Conservation (phyloP, 352 stramenopile genomes). For the Globisporangium paroecandrum region DNA sequence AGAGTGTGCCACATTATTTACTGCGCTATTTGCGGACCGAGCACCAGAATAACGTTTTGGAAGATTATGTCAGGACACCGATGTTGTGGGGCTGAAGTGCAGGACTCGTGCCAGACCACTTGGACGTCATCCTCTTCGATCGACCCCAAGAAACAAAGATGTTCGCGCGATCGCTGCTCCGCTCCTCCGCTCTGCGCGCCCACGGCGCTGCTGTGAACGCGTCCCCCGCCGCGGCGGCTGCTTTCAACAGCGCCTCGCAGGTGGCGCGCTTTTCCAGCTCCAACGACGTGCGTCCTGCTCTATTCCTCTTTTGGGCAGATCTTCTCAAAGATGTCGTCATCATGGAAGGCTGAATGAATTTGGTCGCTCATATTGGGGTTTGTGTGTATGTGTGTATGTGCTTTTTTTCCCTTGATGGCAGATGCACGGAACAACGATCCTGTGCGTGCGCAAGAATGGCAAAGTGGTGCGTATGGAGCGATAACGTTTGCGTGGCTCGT, state of each 20-base stretch:
- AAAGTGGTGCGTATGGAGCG: conserved; percentile 87
- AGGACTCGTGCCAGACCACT: conserved; percentile 8
- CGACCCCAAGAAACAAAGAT: conserved; percentile 21
- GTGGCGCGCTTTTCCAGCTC: conserved; percentile 49
- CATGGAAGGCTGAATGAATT: background rate
- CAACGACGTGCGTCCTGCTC: conserved; percentile 33
- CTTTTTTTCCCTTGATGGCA: conserved; percentile 19
- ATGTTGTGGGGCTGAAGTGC: background rate
- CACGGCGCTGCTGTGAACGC: conserved; percentile 18
- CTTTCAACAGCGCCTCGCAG: conserved; percentile 20
- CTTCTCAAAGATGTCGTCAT: conserved; percentile 1
- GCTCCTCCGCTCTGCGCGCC: conserved; percentile 21
- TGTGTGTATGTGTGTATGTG: background rate
- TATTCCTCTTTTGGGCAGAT: background rate
- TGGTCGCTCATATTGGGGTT: background rate
- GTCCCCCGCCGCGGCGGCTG: conserved; percentile 15
- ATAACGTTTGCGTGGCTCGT: background rate
- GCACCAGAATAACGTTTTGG: background rate
- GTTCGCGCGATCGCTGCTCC: conserved; percentile 61
- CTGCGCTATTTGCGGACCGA: background rate
- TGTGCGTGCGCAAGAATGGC: conserved; percentile 97
- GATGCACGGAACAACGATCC: conserved; percentile 96
- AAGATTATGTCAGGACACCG: background rate
- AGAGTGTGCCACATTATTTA: background rate
- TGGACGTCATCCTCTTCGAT: conserved; percentile 4